These are phyloP conservation scores for Boletus sp. DNA, from an alignment of 768 basidiomycete genomes.

Conservation along the genomic window DNA sequence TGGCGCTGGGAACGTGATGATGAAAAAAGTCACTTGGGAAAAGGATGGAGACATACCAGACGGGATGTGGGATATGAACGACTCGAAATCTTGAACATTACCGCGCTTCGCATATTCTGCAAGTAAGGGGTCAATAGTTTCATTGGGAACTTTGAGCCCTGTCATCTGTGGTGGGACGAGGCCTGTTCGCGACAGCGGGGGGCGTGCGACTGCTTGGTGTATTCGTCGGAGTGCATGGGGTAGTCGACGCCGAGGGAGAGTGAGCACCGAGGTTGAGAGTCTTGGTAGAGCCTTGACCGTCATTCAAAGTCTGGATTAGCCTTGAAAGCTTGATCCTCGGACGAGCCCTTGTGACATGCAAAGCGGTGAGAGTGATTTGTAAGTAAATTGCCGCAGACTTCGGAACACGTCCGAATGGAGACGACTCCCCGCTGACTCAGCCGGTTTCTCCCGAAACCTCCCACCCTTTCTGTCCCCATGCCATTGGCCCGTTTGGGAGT, in stretches of 20 bases:
- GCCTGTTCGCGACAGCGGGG: neutral
- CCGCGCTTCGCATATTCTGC: conserved; percentile 46
- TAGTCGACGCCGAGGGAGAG: conserved; percentile 5
- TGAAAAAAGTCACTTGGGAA: neutral
- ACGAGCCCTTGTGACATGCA: neutral
- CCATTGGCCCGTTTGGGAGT: too few relatives aligned
- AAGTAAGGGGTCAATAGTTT: conserved; percentile 46
- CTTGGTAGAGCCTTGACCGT: neutral
- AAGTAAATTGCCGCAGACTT: too few relatives aligned
- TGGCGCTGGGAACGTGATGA: conserved; percentile 18
- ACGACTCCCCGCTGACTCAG: too few relatives aligned
- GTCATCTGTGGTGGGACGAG: neutral
- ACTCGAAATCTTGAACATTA: conserved; percentile 44
- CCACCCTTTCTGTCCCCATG: too few relatives aligned
- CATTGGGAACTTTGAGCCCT: conserved; percentile 23
- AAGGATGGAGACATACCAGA: conserved; percentile 35
- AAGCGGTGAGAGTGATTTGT: too few relatives aligned
- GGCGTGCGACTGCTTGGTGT: conserved; percentile 18
- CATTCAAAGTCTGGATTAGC: conserved; percentile 2
- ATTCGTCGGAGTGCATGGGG: conserved; percentile 9
- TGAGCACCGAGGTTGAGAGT: conserved; percentile 4
- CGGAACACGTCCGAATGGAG: too few relatives aligned
- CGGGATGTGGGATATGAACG: conserved; percentile 40
- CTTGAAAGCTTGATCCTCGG: neutral
- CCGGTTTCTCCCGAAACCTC: too few relatives aligned